Base-by-base conservation (phyloP, 2,329 filamentous ascomycete species). In the Fonsecaea pedrosoi region DNA sequence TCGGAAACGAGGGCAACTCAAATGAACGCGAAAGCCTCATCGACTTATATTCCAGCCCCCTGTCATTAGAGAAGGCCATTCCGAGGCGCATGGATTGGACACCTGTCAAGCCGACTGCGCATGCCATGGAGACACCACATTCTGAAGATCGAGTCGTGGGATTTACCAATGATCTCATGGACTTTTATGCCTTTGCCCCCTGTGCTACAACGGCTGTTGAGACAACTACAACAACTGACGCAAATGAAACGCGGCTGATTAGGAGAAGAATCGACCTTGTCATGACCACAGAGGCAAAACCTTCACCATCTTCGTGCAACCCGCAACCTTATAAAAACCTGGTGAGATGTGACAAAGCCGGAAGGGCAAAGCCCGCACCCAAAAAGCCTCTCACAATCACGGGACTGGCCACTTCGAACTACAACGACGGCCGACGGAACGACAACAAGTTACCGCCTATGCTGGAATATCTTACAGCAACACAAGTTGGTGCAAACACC, bases 351-450 rank as follows among this genome's bases (percentile, higher is more conserved):
- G 37, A 10, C 2, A 54, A 34, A 15, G 65, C 34, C 32, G 63
- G 60, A 55, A 68, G 86, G 74, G 75, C 78, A 25, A 90, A 87
- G 70, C 80, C 82, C 4, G 79, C 84, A 3, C 88, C 87, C 77
- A 92, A 91, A 78, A 94, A 90, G 76, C 79, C 88, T 0, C 87
- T 87, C 48, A 96, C 92, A 0, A 89, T 96, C 64, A 96, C 92
- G 0, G 91, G 88, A 48, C 80, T 91, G 58, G 91, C 92, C 10
- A 94, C 89, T 1, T 89, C 91, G 12, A 87, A 87, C 4, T 95
- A 94, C 74, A 76, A 80, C 30, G 75, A 79, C 2, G 75, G 77
- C 3, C 76, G 82, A 60, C 35, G 71, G 54, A 70, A 75, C 35
- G 73, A 60, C 45, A 64, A 55, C 15, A 68, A 65, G 34, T 12